phyloP scores from a whole-genome alignment of 1,139 yeast species.

The Taphrina betulina region DNA sequence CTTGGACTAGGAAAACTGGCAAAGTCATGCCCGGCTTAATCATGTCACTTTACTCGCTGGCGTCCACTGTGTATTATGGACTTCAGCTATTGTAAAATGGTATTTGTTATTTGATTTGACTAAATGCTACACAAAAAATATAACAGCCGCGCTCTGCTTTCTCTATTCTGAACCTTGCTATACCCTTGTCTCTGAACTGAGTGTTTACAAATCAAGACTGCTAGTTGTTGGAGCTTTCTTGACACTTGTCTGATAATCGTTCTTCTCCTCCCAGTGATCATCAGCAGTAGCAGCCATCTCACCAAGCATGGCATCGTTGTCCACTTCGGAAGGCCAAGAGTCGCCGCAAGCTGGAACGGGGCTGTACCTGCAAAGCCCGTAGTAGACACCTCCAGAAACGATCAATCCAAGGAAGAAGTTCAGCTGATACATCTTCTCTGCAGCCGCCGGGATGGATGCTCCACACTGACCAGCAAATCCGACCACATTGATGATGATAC shows the following conservation, averaged over 20 bases:
- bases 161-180: too few relatives aligned
- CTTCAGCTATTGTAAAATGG: constrained; percentile 5
- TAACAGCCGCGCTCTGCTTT: too few relatives aligned
- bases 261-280: too few relatives aligned
- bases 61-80: constrained; percentile 14
- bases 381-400: constrained; percentile 56
- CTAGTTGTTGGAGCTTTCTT: too few relatives aligned
- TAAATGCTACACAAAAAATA: too few relatives aligned
- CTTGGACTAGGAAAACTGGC: constrained; percentile 3
- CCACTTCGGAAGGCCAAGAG: constrained; percentile 24
- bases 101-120: too few relatives aligned
- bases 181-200: too few relatives aligned
- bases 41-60: constrained; percentile 20
- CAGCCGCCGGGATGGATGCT: constrained; percentile 71
- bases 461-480: constrained; percentile 86
- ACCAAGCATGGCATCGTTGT: constrained; percentile 12
- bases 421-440: constrained; percentile 66
- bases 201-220: too few relatives aligned
- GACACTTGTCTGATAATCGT: too few relatives aligned
- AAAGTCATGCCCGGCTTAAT: constrained; percentile 26
- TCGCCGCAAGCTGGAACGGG: constrained; percentile 28
- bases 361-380: constrained; percentile 47
- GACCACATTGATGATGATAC: constrained; percentile 66
- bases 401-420: constrained; percentile 75
- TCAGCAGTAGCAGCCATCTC: too few relatives aligned